Evolutionary conservation across 345 rosid species (phyloP).

Genomic region (Gossypium ekmanianum): DNA sequence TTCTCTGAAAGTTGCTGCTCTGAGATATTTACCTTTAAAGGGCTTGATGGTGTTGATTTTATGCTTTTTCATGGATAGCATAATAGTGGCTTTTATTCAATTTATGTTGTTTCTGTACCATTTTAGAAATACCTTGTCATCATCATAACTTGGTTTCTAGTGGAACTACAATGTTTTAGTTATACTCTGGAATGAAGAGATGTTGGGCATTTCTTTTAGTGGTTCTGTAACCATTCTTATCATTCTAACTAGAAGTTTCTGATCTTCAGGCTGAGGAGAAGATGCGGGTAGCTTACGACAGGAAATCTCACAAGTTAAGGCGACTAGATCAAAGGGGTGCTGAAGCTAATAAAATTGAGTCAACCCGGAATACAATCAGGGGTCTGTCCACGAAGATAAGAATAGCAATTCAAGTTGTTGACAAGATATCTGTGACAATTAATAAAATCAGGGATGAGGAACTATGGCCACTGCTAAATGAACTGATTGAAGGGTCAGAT

Average conservation of each 20-base stretch:
- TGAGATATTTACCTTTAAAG: background rate
- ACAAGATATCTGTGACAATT: conserved; percentile 72
- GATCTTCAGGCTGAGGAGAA: conserved; percentile 76
- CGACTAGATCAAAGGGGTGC: conserved; percentile 81
- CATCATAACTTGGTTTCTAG: background rate
- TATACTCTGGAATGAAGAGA: background rate
- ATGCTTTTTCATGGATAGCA: background rate
- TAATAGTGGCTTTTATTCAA: background rate
- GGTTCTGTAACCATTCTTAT: background rate
- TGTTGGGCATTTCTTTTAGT: background rate
- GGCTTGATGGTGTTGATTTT: background rate
- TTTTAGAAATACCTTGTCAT: background rate
- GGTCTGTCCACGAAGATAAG: conserved; percentile 72
- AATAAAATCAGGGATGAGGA: conserved; percentile 96
- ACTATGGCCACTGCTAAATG: conserved; percentile 84
- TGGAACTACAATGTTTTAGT: background rate
- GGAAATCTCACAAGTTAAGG: conserved; percentile 63
- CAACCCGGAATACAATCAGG: conserved; percentile 53
- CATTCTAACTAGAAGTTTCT: background rate
- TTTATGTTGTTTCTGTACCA: background rate
- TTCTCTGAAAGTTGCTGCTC: background rate
- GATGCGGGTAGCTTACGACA: conserved; percentile 74
- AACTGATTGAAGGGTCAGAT: conserved; percentile 78
- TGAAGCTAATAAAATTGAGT: conserved; percentile 56
- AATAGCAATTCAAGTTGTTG: conserved; percentile 86